Evolutionary conservation across 2,329 filamentous ascomycete species (phyloP), one percentile per base, ranked within the genome.

Genomic region (Rhytidhysteron rufulum): DNA sequence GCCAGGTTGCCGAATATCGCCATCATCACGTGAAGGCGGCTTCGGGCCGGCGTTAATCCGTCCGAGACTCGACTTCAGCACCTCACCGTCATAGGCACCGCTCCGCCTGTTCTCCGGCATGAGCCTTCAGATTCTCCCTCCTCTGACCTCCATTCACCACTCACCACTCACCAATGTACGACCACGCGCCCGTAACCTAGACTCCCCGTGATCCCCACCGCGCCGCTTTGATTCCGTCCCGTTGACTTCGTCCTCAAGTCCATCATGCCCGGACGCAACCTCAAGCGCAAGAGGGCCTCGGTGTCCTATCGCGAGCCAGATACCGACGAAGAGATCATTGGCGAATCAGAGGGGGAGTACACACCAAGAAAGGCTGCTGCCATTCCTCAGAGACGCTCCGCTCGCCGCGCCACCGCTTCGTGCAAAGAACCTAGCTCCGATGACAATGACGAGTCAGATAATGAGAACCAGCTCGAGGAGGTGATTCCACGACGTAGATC

Each of bases 221-320:
- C 13, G 10, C 20, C 21, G 9, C 18, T 22, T 18, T 22, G 13
- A n/a, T n/a, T n/a, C n/a, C n/a, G n/a, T n/a, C n/a, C n/a, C n/a
- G n/a, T n/a, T 13, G 24, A 27, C 24, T 27, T 27, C 9, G n/a
- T 7, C 24, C 24, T 27, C 13, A 7, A 13, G 13, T 27, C 31
- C 11, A 24, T 41, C 44, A 62, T 62, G 58, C 52, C 49, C 27
- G 44, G 11, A 8, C 38, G 20, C 15, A 53, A 50, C 29, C 47
- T 58, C 40, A 64, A 65, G 48, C 62, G 63, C 50, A 65, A 60
- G 47, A 51, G 62, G 34, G 57, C 47, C 33, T 44, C 55, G 32
- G 51, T 66, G 31, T 66, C 62, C 21, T 66, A 66, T 39, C 58
- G 53, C 38, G 63, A 66, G 41, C 56, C 56, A 24, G 64, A 58